Conservation (phyloP, 805 yeast species). For the Ogataea siamensis region DNA sequence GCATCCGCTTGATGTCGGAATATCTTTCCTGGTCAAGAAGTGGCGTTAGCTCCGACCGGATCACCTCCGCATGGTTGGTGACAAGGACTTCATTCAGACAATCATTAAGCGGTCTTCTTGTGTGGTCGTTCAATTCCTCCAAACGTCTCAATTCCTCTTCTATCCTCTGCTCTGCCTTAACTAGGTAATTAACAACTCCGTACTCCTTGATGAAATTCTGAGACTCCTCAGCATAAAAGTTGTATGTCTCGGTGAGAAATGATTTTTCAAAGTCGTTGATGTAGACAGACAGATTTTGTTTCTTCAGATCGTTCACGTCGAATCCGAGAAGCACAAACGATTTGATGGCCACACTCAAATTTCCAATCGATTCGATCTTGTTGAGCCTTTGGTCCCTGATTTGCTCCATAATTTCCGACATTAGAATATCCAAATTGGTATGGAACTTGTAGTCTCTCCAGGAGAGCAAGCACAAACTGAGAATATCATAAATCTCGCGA, state of each 20-base stretch:
- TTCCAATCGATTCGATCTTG: slow-evolving; percentile 63
- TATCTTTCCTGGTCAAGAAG: slow-evolving; percentile 70
- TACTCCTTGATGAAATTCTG: slow-evolving; percentile 61
- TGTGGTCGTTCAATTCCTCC: slow-evolving; percentile 78
- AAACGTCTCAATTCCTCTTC: slow-evolving; percentile 80
- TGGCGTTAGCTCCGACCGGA: slow-evolving; percentile 74
- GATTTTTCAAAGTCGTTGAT: slow-evolving; percentile 73
- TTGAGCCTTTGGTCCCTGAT: slow-evolving; percentile 79
- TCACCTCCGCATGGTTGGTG: slow-evolving; percentile 68
- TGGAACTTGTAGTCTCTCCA: slow-evolving; percentile 87
- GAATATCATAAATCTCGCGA: slow-evolving; percentile 85
- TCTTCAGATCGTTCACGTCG: slow-evolving; percentile 85
- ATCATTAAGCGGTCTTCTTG: slow-evolving; percentile 73
- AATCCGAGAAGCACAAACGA: slow-evolving; percentile 89
- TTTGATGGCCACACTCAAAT: slow-evolving; percentile 70
- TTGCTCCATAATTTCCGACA: slow-evolving; percentile 70
- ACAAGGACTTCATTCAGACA: slow-evolving; percentile 75
- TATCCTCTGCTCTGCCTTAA: slow-evolving; percentile 77
- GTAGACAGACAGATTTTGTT: slow-evolving; percentile 79
- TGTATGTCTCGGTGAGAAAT: slow-evolving; percentile 67
- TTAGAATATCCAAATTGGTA: slow-evolving; percentile 56
- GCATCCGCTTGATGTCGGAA: slow-evolving; percentile 77
- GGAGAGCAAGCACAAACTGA: slow-evolving; percentile 78
- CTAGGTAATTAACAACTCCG: slow-evolving; percentile 88
- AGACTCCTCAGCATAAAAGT: slow-evolving; percentile 68